phyloP scores from a whole-genome alignment of 116 monocot species.

The Posidonia oceanica region DNA sequence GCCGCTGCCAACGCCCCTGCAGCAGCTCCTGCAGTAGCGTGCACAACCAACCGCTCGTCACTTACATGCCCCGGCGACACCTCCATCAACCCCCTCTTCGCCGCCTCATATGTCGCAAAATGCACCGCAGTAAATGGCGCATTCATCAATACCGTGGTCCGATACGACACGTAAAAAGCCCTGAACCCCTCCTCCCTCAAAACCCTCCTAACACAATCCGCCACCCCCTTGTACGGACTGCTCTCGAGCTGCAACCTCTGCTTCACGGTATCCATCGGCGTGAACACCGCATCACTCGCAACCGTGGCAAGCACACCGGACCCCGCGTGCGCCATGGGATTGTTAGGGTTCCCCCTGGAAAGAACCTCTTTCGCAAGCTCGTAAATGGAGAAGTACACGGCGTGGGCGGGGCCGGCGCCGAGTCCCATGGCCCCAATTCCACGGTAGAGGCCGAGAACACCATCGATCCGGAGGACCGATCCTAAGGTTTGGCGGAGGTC shows the following conservation, averaged over 20 bases:
- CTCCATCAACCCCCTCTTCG: conserved; percentile 52
- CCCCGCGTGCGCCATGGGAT: conserved; percentile 43
- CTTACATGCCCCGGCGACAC: conserved; percentile 16
- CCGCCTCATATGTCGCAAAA: conserved; percentile 89
- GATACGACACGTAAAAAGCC: conserved; percentile 53
- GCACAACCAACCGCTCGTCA: conserved; percentile 42
- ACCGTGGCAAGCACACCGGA: conserved; percentile 81
- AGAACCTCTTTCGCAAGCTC: conserved; percentile 58
- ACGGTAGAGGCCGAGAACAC: conserved; percentile 61
- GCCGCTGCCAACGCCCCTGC: conserved; percentile 74
- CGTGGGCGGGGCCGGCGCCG: conserved; percentile 91
- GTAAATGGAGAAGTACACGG: conserved; percentile 90
- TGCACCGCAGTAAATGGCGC: conserved; percentile 93
- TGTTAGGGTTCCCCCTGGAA: conserved; percentile 37
- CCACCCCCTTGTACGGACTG: conserved; percentile 84
- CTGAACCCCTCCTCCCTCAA: conserved; percentile 67
- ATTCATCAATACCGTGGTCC: conserved; percentile 92
- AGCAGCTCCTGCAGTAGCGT: conserved; percentile 77
- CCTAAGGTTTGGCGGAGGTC: conserved; percentile 38
- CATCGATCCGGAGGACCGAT: conserved; percentile 30
- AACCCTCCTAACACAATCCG: conserved; percentile 60
- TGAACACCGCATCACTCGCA: conserved; percentile 75
- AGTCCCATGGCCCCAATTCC: conserved; percentile 83
- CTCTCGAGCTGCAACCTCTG: conserved; percentile 77
- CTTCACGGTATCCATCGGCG: conserved; percentile 92